These are phyloP conservation scores for Madurella mycetomatis DNA, from an alignment of 2,329 filamentous ascomycete species.

Conservation along the genomic window DNA sequence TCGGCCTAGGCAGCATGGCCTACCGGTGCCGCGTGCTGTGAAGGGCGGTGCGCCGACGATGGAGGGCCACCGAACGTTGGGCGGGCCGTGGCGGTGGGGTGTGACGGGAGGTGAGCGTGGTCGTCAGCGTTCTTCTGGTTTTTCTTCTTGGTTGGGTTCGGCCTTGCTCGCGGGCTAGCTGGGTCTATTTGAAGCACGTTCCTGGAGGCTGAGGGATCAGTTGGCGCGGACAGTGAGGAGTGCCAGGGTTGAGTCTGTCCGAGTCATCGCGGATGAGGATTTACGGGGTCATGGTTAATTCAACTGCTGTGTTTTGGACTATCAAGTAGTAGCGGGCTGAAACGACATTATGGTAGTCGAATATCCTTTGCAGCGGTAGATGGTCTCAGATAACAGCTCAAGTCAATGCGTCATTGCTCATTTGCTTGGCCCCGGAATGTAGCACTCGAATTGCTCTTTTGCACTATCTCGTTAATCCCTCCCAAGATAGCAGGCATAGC, in stretches of 20 bases:
- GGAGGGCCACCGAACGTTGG: no score
- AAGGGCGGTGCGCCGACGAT: background rate
- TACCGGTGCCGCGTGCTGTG: constrained; percentile 12
- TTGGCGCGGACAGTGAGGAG: no score
- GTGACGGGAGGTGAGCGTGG: no score
- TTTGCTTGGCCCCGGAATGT: constrained; percentile 18
- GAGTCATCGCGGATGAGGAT: no score
- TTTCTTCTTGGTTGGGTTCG: no score
- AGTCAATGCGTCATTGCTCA: background rate
- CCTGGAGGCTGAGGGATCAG: no score
- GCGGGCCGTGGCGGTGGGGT: no score
- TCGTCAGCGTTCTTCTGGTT: no score
- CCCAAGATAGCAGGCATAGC: constrained; percentile 22
- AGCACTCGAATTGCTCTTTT: constrained; percentile 25
- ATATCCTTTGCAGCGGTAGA: background rate
- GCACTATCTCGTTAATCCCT: constrained; percentile 24
- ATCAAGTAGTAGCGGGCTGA: background rate
- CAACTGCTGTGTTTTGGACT: background rate
- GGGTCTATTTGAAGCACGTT: no score
- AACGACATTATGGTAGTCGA: background rate
- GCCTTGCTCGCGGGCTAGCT: no score
- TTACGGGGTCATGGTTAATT: no score
- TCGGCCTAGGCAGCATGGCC: background rate
- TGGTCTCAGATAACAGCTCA: background rate
- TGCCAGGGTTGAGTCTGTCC: no score